Evolutionary conservation across 2,329 filamentous ascomycete genomes (phyloP), one percentile per base, ranked within the genome.

Genomic region (Cytospora leucostoma): DNA sequence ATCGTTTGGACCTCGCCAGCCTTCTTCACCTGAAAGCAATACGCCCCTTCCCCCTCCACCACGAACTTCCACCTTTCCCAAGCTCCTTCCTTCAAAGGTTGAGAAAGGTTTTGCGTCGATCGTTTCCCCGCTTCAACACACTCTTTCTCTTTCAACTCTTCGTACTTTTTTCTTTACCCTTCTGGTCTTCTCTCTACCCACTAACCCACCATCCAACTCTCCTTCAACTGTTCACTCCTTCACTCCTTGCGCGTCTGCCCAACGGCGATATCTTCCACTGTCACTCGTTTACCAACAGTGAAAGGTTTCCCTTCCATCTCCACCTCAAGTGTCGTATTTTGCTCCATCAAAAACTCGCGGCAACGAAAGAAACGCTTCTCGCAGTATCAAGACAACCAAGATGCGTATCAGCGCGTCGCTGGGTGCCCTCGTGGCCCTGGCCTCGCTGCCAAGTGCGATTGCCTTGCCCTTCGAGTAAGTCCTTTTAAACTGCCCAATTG

Each of bases 321-420:
- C 61, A 15, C 32, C 21, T 40, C 27, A 19, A 44, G 17, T 27
- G n/a, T 47, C 4, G 7, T 51, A 8, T 34, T 40, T 11, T 27
- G 27, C 21, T 59, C 56, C 17, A 40, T 56, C 17, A 34, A 33
- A 40, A 10, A 34, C 35, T 44, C 33, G 10, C 27, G 33, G n/a
- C 2, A 21, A 32, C 10, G 27, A 56, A n/a, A 54, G 53, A 6
- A 32, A 56, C 11, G 38, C 12, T 37, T 54, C 38, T 56, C 54
- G 56, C 38, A 53, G 47, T 10, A 35, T 58, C 21, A 50, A 21
- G 10, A n/a, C 55, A 61, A 27, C 55, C 69, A 74, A 67, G 68
- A 81, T 81, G 79, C 78, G 76, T 71, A 68, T 71, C 61, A 64
- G 67, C 65, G 69, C 72, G 54, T 71, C 74, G 63, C 65, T 80